Percentiles rank a stretch among this genome's conserved stretches.
phyloP scores from a whole-genome alignment of 169 alveolate genomes.

The Amoebophrya sp. region DNA sequence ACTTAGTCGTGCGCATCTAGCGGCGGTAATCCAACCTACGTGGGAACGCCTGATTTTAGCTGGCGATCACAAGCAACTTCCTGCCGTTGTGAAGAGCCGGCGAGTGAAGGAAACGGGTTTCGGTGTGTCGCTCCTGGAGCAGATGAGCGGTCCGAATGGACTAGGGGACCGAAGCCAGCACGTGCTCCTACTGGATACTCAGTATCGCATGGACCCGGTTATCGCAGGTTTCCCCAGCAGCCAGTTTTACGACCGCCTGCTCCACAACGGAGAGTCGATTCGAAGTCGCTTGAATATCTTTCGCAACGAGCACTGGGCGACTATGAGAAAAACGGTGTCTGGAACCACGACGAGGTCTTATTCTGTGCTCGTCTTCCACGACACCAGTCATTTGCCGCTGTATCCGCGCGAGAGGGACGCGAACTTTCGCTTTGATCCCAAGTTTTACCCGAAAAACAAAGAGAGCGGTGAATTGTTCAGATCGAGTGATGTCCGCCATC shows the following conservation, averaged over 20 bases:
- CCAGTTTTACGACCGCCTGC: neutral
- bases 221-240: neutral
- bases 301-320: neutral
- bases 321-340: neutral
- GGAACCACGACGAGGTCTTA: too few species aligned
- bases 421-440: neutral
- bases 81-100: neutral
- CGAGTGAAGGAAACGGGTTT: neutral
- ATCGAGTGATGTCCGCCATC: neutral
- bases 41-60: neutral
- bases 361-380: conserved; percentile 12
- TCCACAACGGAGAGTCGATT: neutral
- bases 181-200: neutral
- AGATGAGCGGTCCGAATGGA: neutral
- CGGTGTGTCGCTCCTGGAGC: conserved; percentile 4
- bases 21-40: neutral
- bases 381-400: neutral
- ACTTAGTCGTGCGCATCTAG: neutral
- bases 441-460: neutral
- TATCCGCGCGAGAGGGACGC: neutral
- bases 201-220: neutral
- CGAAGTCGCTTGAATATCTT: neutral
- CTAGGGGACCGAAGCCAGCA: neutral
- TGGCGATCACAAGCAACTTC: neutral
- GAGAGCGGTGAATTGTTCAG: neutral